Base-by-base conservation (phyloP, 169 alveolate genomes). In the Plasmodium gaboni region DNA sequence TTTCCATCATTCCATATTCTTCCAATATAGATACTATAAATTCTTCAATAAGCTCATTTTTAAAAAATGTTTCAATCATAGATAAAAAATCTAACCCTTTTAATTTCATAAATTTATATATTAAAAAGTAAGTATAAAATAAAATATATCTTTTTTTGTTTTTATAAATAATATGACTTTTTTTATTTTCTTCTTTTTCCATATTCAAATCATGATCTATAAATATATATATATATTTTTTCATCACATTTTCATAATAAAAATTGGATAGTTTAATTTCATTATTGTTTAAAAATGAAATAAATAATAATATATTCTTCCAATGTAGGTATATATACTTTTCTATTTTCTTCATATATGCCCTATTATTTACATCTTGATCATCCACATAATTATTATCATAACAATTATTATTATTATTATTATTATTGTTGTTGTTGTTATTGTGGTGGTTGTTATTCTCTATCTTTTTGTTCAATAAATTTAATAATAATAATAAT, bases 101-200 rank as follows among this genome's bases (percentile, higher is more conserved):
- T 61, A 86, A 70, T 65, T 86, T 86, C 87, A 67, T 64, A 61
- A 60, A 86, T 60, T 86, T 86, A 73, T 50, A 74, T 10, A 86
- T 57, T 57, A 70, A 57, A 53, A 70, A 86, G 65, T 70, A 86
- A 61, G 24, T 32, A 12, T 70, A 46, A 61, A 86, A 71, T 60
- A 59, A 32, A 51, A 51, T 65, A 13, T 57, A 61, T 42, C 19
- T 5, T 48, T 46, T 57, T 46, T 71, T 85, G 9, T 15, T 17
- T 24, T 73, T 38, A 38, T 38, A 38, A 38, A 38, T 38, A 38
- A 38, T 5, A 38, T 38, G 46, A 5, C 9, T 2, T 38, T 38
- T 4, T 5, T 38, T 38, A 5, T 38, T 55, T 26, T 22, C 24
- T 51, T 78, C 59, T 26, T 53, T 48, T 51, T 55, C 10, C 44